Evolutionary conservation across 179 eudicot genomes (phyloP).

Genomic region (Silene coronaria): DNA sequence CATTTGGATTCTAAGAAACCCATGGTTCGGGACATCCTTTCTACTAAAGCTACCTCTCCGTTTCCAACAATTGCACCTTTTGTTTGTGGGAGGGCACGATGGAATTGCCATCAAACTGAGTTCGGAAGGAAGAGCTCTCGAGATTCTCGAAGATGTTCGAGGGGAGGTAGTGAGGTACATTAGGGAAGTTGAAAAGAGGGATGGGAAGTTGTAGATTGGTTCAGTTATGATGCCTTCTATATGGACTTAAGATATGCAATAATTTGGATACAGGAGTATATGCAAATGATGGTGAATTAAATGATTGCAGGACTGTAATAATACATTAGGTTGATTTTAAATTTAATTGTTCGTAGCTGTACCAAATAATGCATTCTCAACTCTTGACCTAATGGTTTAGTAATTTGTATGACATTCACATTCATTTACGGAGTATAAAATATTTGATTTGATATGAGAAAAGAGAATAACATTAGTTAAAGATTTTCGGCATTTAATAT

Average conservation of each 20-base stretch:
- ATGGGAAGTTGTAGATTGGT: conserved; percentile 66
- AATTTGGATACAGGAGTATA: background rate
- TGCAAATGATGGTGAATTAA: too few species aligned
- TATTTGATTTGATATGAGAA: too few species aligned
- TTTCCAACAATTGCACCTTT: conserved; percentile 45
- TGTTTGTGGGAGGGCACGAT: conserved; percentile 61
- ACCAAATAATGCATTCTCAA: too few species aligned
- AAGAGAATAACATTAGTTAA: too few species aligned
- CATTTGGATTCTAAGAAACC: conserved; percentile 39
- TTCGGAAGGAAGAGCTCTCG: conserved; percentile 41
- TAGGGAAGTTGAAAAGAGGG: conserved; percentile 67
- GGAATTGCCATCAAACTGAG: conserved; percentile 53
- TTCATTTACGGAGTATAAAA: too few species aligned
- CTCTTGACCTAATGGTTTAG: too few species aligned
- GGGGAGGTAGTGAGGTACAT: conserved; percentile 55
- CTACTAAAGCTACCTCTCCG: conserved; percentile 41
- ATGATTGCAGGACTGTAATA: too few species aligned
- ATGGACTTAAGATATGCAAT: conserved; percentile 42
- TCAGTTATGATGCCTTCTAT: conserved; percentile 56
- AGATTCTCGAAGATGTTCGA: conserved; percentile 57
- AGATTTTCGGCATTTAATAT: too few species aligned
- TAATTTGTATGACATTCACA: too few species aligned
- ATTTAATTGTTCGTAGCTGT: too few species aligned
- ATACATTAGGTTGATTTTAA: too few species aligned
- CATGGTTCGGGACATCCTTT: conserved; percentile 47